Conservation (phyloP, 2,329 filamentous ascomycete genomes). For the Biscogniauxia marginata region DNA sequence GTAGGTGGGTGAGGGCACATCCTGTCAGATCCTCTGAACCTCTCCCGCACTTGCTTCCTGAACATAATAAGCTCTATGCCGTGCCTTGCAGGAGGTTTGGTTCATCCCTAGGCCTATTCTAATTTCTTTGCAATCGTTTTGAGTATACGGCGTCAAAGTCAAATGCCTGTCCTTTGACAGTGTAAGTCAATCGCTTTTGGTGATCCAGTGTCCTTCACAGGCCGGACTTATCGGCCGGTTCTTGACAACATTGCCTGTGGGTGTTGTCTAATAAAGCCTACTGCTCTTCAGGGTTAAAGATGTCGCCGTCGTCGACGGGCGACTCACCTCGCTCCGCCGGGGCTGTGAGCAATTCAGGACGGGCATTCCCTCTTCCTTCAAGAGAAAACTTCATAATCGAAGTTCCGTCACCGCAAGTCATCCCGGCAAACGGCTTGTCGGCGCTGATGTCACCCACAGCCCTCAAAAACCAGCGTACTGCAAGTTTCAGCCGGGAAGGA, state of each 20-base stretch:
- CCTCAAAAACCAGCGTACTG: constrained; percentile 46
- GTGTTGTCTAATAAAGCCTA: constrained; percentile 19
- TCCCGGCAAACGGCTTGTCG: constrained; percentile 40
- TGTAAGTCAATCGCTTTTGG: constrained; percentile 21
- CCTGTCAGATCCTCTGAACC: constrained; percentile 17
- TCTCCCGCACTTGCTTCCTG: constrained; percentile 22
- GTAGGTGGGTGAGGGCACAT: constrained; percentile 13
- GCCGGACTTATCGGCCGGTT: constrained; percentile 1
- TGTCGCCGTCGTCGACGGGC: constrained; percentile 54
- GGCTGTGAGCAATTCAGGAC: constrained; percentile 36
- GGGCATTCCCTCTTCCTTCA: constrained; percentile 45
- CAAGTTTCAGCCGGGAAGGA: constrained; percentile 53
- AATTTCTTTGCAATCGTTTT: constrained; percentile 17
- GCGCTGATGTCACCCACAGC: constrained; percentile 52
- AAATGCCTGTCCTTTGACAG: constrained; percentile 26
- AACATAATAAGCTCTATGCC: constrained; percentile 31
- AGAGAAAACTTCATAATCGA: constrained; percentile 51
- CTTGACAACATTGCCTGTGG: constrained; percentile 12
- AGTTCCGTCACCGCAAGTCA: constrained; percentile 45
- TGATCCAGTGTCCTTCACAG: constrained; percentile 23
- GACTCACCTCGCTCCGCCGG: constrained; percentile 49
- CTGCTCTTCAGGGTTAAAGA: constrained; percentile 30
- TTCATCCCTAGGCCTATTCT: constrained; percentile 25
- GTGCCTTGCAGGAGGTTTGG: constrained; percentile 28
- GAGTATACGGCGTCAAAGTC: constrained; percentile 22